Base-by-base conservation (phyloP, 2,329 filamentous ascomycete genomes). In the Corniculantispora saksenae region DNA sequence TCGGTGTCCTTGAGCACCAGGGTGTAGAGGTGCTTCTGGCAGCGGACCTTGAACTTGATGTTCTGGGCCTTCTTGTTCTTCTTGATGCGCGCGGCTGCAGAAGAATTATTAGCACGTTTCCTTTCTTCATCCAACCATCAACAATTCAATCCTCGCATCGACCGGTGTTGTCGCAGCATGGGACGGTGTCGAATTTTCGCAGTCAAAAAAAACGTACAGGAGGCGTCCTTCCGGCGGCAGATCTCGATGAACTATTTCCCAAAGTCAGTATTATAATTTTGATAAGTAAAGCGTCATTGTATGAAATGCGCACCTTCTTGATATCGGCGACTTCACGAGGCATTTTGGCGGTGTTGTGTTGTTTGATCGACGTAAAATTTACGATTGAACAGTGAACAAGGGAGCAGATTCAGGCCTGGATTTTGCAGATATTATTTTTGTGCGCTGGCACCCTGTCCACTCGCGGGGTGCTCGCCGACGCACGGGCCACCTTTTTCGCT, bases 21-120 rank as follows among this genome's bases (percentile, higher is more conserved):
- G 75, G 95, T 97, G 91, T 99, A 99, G 75, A 99, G 87, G 87
- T 95, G 90, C 79, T 90, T 89, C 81, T 92, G 87, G 91, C 95
- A 98, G 83, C 95, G 93, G 88, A 99, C 94, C 93, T 99, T 99
- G 93, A 99, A 98, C 91, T 99, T 99, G 90, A 95, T 94, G 87
- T 94, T 90, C 81, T 90, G 88, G 79, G 86, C 85, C 85, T 91
- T 90, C 83, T 89, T 91, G 89, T 90, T 97, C 89, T 96, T 95
- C 93, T 98, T 94, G 87, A 94, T 93, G 82, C 91, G 90, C 79
- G 91, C 91, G 83, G 91, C 91, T 94, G 76, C 70, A 76, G 68
- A 51, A 50, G 56, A 43, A 62, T 51, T 48, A 59, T 64, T 68
- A 62, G 60, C 8, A 55, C 19, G 17, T 27, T 13, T 13, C n/a